Conservation (phyloP, 768 basidiomycete genomes). For the Tulasnella sp. region DNA sequence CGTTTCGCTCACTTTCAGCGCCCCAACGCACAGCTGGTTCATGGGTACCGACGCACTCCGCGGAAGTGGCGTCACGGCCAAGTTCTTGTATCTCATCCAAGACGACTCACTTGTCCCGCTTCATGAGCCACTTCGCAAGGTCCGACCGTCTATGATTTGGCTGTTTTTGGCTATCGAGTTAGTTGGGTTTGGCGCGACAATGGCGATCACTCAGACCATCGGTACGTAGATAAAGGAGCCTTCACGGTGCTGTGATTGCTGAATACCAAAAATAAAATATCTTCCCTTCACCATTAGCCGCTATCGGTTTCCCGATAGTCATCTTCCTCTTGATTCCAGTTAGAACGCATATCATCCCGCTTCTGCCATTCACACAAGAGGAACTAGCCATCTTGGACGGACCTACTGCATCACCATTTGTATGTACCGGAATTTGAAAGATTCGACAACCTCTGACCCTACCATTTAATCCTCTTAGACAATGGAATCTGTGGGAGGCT, state of each 20-base stretch:
- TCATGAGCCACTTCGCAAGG: conserved; percentile 67
- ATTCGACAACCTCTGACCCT: not conserved
- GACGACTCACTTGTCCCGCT: conserved; percentile 60
- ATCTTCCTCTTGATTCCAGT: conserved; percentile 80
- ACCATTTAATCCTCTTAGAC: conserved; percentile 23
- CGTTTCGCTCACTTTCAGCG: not conserved
- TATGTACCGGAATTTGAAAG: conserved; percentile 41
- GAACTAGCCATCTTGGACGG: conserved; percentile 85
- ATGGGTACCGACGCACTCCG: conserved; percentile 84
- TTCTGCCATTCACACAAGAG: conserved; percentile 65
- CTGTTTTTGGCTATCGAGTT: conserved; percentile 74
- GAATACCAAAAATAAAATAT: not conserved
- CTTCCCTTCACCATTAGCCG: conserved; percentile 46
- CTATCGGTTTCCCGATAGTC: conserved; percentile 86
- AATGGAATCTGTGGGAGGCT: conserved; percentile 31
- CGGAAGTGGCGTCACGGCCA: conserved; percentile 76
- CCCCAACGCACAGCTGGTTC: conserved; percentile 59
- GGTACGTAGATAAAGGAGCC: conserved; percentile 43
- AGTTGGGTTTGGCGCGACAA: conserved; percentile 78
- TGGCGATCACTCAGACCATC: conserved; percentile 86
- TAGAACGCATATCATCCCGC: conserved; percentile 65
- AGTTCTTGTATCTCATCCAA: conserved; percentile 71
- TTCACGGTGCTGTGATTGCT: not conserved
- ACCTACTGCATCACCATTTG: conserved; percentile 82
- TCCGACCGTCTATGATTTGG: conserved; percentile 68